Conservation (phyloP, 805 yeast species). For the Cyberlindnera samutprakarnensis region DNA sequence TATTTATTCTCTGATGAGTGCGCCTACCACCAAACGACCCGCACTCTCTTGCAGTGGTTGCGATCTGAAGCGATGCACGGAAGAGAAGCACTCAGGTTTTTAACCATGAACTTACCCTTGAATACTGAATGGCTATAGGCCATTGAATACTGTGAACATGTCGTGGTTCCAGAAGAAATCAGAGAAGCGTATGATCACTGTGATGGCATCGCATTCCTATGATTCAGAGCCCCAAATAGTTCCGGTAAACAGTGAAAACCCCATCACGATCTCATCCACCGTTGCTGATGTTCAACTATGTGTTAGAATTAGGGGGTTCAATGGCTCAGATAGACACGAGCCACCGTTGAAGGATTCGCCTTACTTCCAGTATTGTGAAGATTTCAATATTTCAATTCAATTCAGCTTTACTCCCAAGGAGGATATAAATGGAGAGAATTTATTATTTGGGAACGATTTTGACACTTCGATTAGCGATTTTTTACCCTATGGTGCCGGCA, state of each 20-base stretch:
- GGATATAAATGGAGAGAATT: constrained; percentile 39
- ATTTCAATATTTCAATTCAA: constrained; percentile 29
- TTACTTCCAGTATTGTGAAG: constrained; percentile 18
- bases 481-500: constrained; percentile 47
- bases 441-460: constrained; percentile 66
- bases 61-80: too few relatives aligned
- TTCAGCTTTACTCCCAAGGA: constrained; percentile 34
- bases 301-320: constrained; percentile 40
- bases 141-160: too few relatives aligned
- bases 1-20: too few relatives aligned
- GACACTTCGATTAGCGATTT: constrained; percentile 48
- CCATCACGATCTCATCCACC: constrained; percentile 30
- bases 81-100: too few relatives aligned
- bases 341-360: constrained; percentile 19
- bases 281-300: constrained; percentile 31
- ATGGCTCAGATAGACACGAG: constrained; percentile 29
- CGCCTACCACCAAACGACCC: too few relatives aligned
- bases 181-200: background rate
- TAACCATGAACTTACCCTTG: too few relatives aligned
- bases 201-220: constrained; percentile 10
- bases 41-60: too few relatives aligned
- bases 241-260: constrained; percentile 36
- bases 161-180: background rate
- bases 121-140: too few relatives aligned
- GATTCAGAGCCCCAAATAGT: constrained; percentile 21